Conservation (phyloP, 768 basidiomycete species). For the Leccinum pellstonianum region DNA sequence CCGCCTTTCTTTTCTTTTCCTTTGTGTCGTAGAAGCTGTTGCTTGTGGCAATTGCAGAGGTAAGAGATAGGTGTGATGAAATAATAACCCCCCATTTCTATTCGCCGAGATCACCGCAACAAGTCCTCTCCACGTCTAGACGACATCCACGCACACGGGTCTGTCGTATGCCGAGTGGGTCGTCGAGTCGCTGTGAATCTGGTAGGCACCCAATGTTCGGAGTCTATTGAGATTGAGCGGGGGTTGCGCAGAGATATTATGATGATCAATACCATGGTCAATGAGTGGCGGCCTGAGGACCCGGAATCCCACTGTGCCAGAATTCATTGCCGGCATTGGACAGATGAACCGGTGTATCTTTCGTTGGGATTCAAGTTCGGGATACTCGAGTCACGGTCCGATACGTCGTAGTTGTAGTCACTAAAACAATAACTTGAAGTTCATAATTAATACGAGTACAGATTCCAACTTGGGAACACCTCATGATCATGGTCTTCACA, state of each 20-base stretch:
- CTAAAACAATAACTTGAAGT: conserved; percentile 36
- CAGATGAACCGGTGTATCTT: conserved; percentile 83
- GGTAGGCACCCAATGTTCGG: too few species aligned
- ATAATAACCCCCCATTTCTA: neutral
- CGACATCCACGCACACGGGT: too few species aligned
- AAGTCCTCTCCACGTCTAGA: too few species aligned
- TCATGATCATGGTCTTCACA: conserved; percentile 91
- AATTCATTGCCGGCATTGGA: too few species aligned
- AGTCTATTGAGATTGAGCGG: too few species aligned
- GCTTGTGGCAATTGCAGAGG: neutral
- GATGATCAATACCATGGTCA: too few species aligned
- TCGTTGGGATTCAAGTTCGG: conserved; percentile 50
- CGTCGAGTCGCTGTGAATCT: too few species aligned
- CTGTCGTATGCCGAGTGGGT: too few species aligned
- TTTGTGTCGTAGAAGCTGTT: neutral
- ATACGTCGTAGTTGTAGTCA: conserved; percentile 73
- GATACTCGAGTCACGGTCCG: conserved; percentile 64
- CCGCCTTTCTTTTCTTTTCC: neutral
- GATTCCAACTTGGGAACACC: conserved; percentile 22
- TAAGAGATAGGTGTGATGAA: neutral
- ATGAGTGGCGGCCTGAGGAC: too few species aligned
- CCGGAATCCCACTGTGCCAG: conserved; percentile 27
- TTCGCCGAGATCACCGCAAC: neutral
- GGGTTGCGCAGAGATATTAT: too few species aligned
- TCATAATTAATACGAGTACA: neutral